These are phyloP conservation scores for Stereum hirsutum DNA, from an alignment of 1,284 basidiomycete species.

Conservation along the genomic window DNA sequence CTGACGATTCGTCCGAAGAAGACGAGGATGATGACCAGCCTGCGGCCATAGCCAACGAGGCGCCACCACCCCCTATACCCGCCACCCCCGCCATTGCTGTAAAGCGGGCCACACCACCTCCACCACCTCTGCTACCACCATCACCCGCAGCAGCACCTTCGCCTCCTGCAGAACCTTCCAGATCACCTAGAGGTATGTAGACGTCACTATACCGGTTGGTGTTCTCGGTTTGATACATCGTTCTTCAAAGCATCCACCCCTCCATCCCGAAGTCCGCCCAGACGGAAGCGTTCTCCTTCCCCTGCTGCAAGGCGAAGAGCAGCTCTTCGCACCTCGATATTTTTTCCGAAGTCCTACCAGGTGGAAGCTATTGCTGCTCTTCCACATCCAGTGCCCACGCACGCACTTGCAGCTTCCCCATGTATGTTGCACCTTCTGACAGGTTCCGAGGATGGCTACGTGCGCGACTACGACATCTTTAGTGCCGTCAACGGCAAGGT, in stretches of 20 bases:
- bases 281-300: slow-evolving; percentile 46
- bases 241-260: slow-evolving; percentile 5
- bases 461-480: slow-evolving; percentile 91
- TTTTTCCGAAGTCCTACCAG: slow-evolving; percentile 50
- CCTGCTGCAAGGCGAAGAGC: slow-evolving; percentile 44
- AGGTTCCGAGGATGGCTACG: slow-evolving; percentile 90
- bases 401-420: slow-evolving; percentile 76
- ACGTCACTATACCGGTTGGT: neutral
- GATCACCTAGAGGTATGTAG: neutral
- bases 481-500: slow-evolving; percentile 81
- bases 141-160: slow-evolving; percentile 8
- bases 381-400: slow-evolving; percentile 82
- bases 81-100: slow-evolving; percentile 3
- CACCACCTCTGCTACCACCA: slow-evolving; percentile 11
- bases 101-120: slow-evolving; percentile 6
- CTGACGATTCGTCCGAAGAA: slow-evolving; percentile 49
- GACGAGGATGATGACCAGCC: slow-evolving; percentile 48
- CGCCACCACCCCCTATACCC: slow-evolving; percentile 11
- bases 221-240: neutral
- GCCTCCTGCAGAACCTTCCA: neutral
- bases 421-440: slow-evolving; percentile 88
- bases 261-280: too few relatives aligned
- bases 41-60: slow-evolving; percentile 30
- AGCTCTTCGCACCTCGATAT: slow-evolving; percentile 20
- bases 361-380: slow-evolving; percentile 93